Evolutionary conservation across 2,329 filamentous ascomycete species (phyloP), one percentile per base, ranked within the genome.

Genomic region (Fusarium coicis): DNA sequence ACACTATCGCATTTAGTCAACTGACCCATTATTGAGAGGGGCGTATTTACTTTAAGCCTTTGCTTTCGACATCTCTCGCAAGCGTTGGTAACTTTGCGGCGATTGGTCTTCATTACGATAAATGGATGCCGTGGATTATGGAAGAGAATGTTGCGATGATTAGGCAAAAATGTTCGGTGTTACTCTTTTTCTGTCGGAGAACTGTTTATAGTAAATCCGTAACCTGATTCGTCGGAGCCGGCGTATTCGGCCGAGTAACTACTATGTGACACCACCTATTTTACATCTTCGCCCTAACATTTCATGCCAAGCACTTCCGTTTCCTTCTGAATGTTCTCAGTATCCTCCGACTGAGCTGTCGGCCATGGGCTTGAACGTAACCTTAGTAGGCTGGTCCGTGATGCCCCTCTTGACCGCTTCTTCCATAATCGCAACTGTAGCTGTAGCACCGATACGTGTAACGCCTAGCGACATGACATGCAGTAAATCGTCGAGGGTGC

Each of bases 401-500:
- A 90, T 88, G 0, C 87, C 87, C 32, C 88, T 82, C 57, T 72
- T 82, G 23, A 78, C 81, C 5, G 88, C 89, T 72, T 90, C 89
- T 32, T 87, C 84, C 68, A 91, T 70, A 42, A 91, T 90, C 0
- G 82, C 82, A 44, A 83, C 80, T 0, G 88, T 91, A 7, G 87
- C 87, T 1, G 87, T 88, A 2, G 88, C 86, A 0, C 89, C 89
- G 49, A 91, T 85, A 15, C 89, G 81, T 4, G 84, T 87, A 0
- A 89, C 87, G 0, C 89, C 88, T 5, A 90, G 68, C 5, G 83
- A 83, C 83, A 87, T 87, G 15, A 88, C 86, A 65, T 85, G 83
- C 23, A 91, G 75, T 44, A 91, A 68, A 70, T 89, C 87, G 75
- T 90, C 87, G 46, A 91, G 74, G 0, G 87, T 89, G 19, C 88